These are phyloP conservation scores for Orbilia javanica DNA, from an alignment of 2,329 filamentous ascomycete genomes.

Conservation along the genomic window DNA sequence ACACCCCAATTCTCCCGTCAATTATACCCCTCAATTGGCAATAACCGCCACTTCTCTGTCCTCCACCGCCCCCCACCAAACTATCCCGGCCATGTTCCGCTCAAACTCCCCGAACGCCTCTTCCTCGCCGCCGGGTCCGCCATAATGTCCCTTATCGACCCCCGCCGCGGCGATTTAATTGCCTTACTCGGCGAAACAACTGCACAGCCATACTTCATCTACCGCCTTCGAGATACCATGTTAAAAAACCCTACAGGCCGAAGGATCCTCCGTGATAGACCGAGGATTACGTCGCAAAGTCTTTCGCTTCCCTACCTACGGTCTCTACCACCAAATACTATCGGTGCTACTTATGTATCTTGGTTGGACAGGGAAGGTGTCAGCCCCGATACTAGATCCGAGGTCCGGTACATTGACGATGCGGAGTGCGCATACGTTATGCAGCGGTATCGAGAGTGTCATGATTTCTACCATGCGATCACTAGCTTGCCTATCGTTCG, in stretches of 20 bases:
- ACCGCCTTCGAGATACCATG: conserved; percentile 92
- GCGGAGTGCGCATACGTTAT: conserved; percentile 98
- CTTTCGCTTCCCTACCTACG: conserved; percentile 78
- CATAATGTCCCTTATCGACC: conserved; percentile 76
- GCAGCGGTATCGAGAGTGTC: conserved; percentile 96
- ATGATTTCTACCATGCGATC: conserved; percentile 97
- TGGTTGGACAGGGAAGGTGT: conserved; percentile 98
- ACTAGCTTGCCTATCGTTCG: conserved; percentile 89
- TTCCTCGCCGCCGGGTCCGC: conserved; percentile 77
- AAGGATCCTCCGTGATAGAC: conserved; percentile 88
- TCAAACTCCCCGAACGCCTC: conserved; percentile 81
- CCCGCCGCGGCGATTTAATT: conserved; percentile 89
- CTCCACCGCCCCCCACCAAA: conserved; percentile 86
- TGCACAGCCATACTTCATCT: conserved; percentile 93
- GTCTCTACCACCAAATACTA: conserved; percentile 76
- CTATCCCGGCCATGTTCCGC: conserved; percentile 91
- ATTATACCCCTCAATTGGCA: neutral
- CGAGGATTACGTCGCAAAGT: conserved; percentile 82
- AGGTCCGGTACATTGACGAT: conserved; percentile 91
- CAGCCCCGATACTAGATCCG: conserved; percentile 85
- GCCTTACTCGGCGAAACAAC: conserved; percentile 94
- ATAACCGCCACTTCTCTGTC: conserved; percentile 76
- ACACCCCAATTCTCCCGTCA: neutral
- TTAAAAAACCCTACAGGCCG: conserved; percentile 84
- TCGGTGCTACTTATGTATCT: conserved; percentile 83